Base-by-base conservation (phyloP, 2,329 filamentous ascomycete genomes). In the Neurospora sp. region DNA sequence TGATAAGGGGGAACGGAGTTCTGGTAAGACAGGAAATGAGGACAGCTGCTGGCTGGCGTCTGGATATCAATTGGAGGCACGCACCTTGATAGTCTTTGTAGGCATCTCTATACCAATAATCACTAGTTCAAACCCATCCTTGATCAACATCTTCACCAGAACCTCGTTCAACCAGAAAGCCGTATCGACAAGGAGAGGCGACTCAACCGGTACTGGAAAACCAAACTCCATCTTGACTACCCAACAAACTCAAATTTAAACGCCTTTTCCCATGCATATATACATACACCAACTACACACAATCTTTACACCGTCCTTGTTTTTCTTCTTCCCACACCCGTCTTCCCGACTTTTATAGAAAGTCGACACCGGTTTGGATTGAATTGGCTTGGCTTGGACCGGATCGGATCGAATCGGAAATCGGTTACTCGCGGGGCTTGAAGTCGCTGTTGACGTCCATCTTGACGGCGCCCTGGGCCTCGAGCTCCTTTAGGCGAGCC, bases 401-500 rank as follows among this genome's bases (percentile, higher is more conserved):
- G 39, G 4, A 40, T 15, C 39, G 13, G 13, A 40, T 23, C 28
- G 28, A 28, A 28, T 28, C 28, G 28, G 19, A 23, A 23, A 23
- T 23, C 19, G 19, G 19, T 23, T 23, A 28, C 52, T 58, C 1
- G 42, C n/a, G 42, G 8, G 70, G 38, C 3, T 73, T 69, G 66
- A 77, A 77, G 19, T 76, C 72, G 9, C 73, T 74, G 28, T 72
- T 69, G 13, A 82, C 80, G 15, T 80, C 79, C 78, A 92, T 84
- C 80, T 86, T 84, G 73, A 86, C 83, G 13, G 91, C 92, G 73
- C 91, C 91, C 79, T 95, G 90, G 66, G 85, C 86, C 78, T 91
- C 86, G 76, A 97, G 87, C 78, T 89, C 88, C 76, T 91, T 90
- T 73, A 97, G 83, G 33, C 93, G 91, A 81, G 90, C 85, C 77